phyloP scores from a whole-genome alignment of 2,329 filamentous ascomycete genomes.

The Penicillium sp. region DNA sequence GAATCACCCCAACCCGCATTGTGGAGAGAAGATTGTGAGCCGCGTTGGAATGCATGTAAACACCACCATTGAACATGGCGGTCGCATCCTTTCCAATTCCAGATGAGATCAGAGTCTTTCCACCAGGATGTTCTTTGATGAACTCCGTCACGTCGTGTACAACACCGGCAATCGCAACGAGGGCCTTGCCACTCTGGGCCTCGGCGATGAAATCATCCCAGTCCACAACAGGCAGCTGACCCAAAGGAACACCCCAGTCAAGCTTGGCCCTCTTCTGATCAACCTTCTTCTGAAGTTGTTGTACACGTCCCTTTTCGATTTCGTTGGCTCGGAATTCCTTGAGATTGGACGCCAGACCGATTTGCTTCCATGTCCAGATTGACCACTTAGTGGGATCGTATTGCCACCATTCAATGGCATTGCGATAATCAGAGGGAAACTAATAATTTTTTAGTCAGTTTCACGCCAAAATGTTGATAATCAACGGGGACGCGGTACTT shows the following conservation, averaged over 20 bases:
- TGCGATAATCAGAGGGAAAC: conserved; percentile 86
- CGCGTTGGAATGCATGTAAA: conserved; percentile 87
- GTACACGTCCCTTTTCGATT: conserved; percentile 86
- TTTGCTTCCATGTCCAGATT: conserved; percentile 75
- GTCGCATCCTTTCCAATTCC: conserved; percentile 86
- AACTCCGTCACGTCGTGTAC: conserved; percentile 83
- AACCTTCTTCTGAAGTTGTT: conserved; percentile 90
- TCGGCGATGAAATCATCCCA: conserved; percentile 84
- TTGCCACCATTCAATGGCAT: conserved; percentile 82
- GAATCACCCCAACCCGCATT: conserved; percentile 84
- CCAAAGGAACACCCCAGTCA: conserved; percentile 83
- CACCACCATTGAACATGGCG: conserved; percentile 87
- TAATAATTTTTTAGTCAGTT: not conserved
- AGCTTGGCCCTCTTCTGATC: conserved; percentile 80
- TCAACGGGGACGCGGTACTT: not conserved
- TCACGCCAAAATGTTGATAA: not conserved
- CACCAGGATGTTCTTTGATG: conserved; percentile 85
- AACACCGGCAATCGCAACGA: conserved; percentile 78
- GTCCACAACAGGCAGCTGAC: conserved; percentile 79
- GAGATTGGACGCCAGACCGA: conserved; percentile 81
- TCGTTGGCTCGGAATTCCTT: conserved; percentile 92
- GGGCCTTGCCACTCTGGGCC: conserved; percentile 73
- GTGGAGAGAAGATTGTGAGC: conserved; percentile 86
- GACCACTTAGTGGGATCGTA: conserved; percentile 87
- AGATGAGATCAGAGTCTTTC: conserved; percentile 80